phyloP scores from a whole-genome alignment of 331 rosid genomes.

The Quercus lobata region DNA sequence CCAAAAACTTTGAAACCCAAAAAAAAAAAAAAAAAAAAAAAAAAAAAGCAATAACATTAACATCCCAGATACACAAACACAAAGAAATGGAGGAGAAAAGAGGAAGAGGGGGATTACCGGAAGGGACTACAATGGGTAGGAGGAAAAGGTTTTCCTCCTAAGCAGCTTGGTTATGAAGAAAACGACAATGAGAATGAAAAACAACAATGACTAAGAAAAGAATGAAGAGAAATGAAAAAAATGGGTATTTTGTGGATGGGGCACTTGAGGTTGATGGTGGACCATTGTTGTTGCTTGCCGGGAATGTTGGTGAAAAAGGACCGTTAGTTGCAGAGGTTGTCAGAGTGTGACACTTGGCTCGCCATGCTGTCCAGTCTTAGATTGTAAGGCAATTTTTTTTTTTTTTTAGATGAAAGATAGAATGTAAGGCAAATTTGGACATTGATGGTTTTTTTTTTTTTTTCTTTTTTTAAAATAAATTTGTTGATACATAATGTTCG shows the following conservation, averaged over 20 bases:
- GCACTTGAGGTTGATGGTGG: neutral
- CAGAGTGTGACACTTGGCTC: slow-evolving; percentile 8
- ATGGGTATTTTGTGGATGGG: neutral
- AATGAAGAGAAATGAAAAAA: neutral
- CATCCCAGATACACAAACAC: slow-evolving; percentile 8
- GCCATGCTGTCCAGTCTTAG: neutral
- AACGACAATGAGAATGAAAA: neutral
- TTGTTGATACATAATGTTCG: too few relatives aligned
- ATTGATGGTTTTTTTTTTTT: too few relatives aligned
- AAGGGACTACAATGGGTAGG: neutral
- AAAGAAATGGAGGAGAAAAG: neutral
- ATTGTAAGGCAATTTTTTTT: neutral
- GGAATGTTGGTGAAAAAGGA: neutral
- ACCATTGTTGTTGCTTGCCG: neutral
- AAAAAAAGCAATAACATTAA: neutral
- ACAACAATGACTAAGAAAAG: neutral
- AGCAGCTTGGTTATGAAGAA: neutral
- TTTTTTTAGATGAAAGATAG: too few relatives aligned
- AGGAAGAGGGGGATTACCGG: neutral
- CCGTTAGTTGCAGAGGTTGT: neutral
- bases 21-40: neutral
- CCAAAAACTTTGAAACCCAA: neutral
- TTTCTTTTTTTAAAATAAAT: too few relatives aligned
- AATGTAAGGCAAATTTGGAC: too few relatives aligned
- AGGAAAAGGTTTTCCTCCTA: neutral